Conservation (phyloP, 1,139 yeast genomes). For the Waltiozyma sp. region DNA sequence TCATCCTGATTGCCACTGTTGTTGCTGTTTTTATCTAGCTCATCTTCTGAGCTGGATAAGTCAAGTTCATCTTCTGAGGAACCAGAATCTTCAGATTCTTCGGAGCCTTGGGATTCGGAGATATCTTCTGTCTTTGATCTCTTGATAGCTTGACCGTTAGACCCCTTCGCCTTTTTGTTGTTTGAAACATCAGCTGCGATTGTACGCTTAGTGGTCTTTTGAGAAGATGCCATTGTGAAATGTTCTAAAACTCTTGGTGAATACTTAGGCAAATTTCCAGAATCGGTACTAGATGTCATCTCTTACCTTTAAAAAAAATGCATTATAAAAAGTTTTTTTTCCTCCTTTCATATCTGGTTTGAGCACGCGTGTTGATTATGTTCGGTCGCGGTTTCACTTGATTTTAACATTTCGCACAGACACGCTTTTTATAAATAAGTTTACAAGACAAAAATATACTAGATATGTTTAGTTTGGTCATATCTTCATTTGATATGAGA, state of each 20-base stretch:
- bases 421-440: too few species aligned
- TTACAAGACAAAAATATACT: too few species aligned
- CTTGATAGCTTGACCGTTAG: constrained; percentile 15
- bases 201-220: constrained; percentile 15
- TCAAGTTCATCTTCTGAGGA: constrained; percentile 13
- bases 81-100: background rate
- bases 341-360: background rate
- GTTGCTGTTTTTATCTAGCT: constrained; percentile 22
- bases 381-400: background rate
- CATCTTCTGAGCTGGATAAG: constrained; percentile 19
- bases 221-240: constrained; percentile 11
- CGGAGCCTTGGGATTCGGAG: constrained; percentile 9
- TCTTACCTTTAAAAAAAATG: background rate
- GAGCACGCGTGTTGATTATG: background rate
- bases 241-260: background rate
- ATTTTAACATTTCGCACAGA: too few species aligned
- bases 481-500: too few species aligned
- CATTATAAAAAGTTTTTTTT: background rate
- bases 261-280: background rate
- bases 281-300: background rate
- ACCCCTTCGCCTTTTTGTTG: constrained; percentile 13
- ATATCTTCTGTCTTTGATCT: constrained; percentile 9
- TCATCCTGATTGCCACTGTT: constrained; percentile 16
- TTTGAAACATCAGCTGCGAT: constrained; percentile 2
- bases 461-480: too few species aligned